Conservation (phyloP, 139 green algal genomes). For the Ettlia oleoabundans region DNA sequence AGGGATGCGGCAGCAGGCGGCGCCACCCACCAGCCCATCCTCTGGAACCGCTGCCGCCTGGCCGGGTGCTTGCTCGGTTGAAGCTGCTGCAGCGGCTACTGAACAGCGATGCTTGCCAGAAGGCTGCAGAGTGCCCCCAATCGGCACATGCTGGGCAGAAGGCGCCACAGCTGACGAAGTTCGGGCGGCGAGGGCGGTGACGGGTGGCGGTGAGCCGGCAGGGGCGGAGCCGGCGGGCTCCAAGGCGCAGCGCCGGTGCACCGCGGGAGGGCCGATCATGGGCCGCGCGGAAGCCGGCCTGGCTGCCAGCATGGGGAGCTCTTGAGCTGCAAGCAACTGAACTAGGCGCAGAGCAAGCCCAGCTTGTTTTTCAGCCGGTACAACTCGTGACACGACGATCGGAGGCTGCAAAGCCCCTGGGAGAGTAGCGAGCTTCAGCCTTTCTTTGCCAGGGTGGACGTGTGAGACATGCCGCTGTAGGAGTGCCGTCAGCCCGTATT, state of each 20-base stretch:
- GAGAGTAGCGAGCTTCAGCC: too few species aligned
- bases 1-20: too few species aligned
- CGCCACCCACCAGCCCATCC: conserved; percentile 4
- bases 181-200: too few species aligned
- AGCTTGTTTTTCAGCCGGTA: too few species aligned
- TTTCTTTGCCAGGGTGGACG: background rate
- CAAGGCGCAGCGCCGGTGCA: background rate
- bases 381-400: too few species aligned
- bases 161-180: background rate
- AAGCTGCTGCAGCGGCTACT: background rate
- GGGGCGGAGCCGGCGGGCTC: background rate
- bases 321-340: too few species aligned
- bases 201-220: background rate
- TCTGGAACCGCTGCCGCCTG: background rate
- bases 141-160: background rate
- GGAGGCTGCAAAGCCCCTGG: too few species aligned
- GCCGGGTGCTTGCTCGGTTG: background rate
- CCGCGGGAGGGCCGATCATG: background rate
- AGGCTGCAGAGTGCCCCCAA: background rate
- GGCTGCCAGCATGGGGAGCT: conserved; percentile 6
- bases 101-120: background rate
- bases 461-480: background rate
- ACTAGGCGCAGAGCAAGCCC: too few species aligned
- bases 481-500: too few species aligned
- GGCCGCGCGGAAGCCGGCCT: background rate